A percentile compares a stretch with the other conserved stretches of the same genome.
phyloP scores from a whole-genome alignment of 495 filamentous ascomycete genomes.

The Collariella sp. region DNA sequence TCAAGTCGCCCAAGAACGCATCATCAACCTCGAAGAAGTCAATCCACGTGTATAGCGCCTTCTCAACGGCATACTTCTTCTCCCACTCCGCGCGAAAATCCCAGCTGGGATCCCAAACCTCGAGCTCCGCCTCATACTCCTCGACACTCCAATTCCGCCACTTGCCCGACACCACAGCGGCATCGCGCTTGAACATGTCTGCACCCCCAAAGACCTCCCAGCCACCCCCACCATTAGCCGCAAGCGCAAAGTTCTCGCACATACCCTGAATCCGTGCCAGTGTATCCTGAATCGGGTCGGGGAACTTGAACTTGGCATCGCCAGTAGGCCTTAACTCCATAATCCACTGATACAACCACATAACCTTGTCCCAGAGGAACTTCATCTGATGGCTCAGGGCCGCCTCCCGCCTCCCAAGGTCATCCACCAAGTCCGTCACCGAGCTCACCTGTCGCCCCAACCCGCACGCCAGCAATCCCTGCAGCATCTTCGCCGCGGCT shows the following conservation, averaged over 20 bases:
- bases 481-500: conserved; percentile 2
- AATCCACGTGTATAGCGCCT: conserved; percentile 10
- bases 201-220: neutral
- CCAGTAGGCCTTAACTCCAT: neutral
- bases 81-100: neutral
- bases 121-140: neutral
- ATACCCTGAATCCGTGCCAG: neutral
- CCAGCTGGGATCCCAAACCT: neutral
- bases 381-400: conserved; percentile 4
- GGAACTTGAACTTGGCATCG: neutral
- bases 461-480: conserved; percentile 7
- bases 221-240: neutral
- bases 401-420: neutral
- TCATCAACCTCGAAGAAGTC: conserved; percentile 4
- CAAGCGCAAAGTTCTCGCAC: neutral
- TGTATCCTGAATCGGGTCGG: neutral
- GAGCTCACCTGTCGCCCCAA: neutral
- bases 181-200: neutral
- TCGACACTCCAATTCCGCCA: neutral
- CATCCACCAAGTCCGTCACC: neutral
- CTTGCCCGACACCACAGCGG: neutral
- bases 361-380: conserved; percentile 12
- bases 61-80: neutral
- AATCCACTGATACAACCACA: conserved; percentile 10
- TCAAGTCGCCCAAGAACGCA: neutral